Conservation (phyloP, 2,329 filamentous ascomycete genomes). For the Ophiocordyceps camponoti-saundersi region DNA sequence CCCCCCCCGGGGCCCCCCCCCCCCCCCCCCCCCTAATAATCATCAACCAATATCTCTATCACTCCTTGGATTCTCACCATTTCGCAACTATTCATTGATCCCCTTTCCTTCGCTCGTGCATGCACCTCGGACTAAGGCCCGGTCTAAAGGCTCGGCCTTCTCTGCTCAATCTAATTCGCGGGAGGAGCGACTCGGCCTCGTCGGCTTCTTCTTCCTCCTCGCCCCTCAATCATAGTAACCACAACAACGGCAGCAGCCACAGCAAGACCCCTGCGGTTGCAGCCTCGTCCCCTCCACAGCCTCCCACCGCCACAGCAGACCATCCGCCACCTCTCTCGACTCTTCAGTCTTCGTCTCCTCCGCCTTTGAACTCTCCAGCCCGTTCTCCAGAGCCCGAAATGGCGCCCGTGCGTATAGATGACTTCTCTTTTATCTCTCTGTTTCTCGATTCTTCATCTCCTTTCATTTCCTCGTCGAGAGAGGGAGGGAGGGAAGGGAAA, state of each 20-base stretch:
- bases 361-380: slow-evolving; percentile 6
- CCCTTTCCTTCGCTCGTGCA: slow-evolving; percentile 16
- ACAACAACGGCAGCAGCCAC: no score
- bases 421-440: neutral
- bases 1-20: neutral
- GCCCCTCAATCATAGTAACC: no score
- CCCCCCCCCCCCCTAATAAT: no score
- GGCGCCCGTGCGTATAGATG: slow-evolving; percentile 33
- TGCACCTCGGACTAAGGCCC: slow-evolving; percentile 33
- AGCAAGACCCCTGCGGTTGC: slow-evolving; percentile 4
- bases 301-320: slow-evolving; percentile 1
- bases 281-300: slow-evolving; percentile 15
- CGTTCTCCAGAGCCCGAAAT: slow-evolving; percentile 23
- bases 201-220: neutral
- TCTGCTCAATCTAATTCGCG: slow-evolving; percentile 31
- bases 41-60: neutral
- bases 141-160: slow-evolving; percentile 34
- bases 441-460: no score
- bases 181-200: slow-evolving; percentile 10
- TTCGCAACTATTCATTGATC: no score
- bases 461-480: no score
- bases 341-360: slow-evolving; percentile 14
- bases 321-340: slow-evolving; percentile 21
- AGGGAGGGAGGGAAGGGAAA: no score
- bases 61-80: no score